Evolutionary conservation across 163 green algal species (phyloP).

Genomic region (Chlorella variabilis): DNA sequence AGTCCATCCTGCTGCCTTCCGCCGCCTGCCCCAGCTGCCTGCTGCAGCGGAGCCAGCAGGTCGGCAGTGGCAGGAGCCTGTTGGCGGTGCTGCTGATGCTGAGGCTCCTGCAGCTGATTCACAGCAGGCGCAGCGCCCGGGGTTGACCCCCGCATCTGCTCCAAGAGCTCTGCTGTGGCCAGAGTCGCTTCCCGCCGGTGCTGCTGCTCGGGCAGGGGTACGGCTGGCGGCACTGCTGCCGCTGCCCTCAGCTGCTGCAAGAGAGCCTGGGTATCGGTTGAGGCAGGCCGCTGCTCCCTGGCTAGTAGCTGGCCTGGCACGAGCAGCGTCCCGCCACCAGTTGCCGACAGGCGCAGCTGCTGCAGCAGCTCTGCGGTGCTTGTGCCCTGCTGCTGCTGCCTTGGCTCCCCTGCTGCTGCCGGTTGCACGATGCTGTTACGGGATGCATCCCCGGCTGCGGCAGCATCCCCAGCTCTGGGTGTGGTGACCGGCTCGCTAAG

Average conservation of each 20-base stretch:
- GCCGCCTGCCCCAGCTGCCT: neutral
- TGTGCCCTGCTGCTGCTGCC: neutral
- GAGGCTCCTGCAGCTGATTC: neutral
- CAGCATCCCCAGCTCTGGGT: neutral
- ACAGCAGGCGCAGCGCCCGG: too few species aligned
- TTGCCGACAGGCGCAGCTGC: too few species aligned
- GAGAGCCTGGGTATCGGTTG: too few species aligned
- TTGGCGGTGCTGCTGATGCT: neutral
- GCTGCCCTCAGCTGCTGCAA: neutral
- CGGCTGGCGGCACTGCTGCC: neutral
- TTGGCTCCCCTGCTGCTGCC: neutral
- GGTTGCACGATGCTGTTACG: neutral
- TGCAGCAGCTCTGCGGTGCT: too few species aligned
- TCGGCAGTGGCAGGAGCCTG: neutral
- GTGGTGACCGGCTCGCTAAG: too few species aligned
- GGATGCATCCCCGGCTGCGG: neutral
- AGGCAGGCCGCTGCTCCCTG: too few species aligned
- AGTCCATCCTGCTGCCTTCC: neutral
- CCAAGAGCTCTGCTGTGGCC: neutral
- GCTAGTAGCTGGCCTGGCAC: too few species aligned
- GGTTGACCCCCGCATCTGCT: slow-evolving; percentile 7
- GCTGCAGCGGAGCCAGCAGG: neutral
- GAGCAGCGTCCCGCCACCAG: too few species aligned
- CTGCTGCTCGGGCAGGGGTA: too few species aligned
- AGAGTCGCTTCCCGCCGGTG: neutral